Percentiles rank a stretch among this genome's conserved stretches.
Evolutionary conservation across 306 rosid species (phyloP).

Genomic region (Casuarina equisetifolia): DNA sequence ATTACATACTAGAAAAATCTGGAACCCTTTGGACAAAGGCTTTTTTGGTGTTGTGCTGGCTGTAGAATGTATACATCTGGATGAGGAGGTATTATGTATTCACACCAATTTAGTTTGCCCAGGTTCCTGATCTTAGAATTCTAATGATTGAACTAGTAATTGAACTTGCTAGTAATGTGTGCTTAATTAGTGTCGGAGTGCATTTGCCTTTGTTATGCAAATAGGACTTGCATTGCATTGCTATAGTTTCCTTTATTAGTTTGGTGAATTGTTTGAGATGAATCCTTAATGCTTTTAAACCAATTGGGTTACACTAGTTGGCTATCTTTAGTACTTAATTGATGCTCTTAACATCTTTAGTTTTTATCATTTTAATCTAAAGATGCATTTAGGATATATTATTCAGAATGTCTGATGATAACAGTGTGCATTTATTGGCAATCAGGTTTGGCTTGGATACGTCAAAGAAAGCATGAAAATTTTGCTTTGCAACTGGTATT

Average conservation of each 20-base stretch:
- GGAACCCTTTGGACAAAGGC: background rate
- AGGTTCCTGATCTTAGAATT: no score
- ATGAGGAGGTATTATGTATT: background rate
- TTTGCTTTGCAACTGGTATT: slow-evolving; percentile 7
- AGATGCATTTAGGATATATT: background rate
- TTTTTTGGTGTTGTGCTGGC: background rate
- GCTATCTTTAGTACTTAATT: no score
- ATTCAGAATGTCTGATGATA: background rate
- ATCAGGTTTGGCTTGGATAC: background rate
- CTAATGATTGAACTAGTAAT: no score
- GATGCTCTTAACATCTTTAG: no score
- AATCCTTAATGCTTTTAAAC: background rate
- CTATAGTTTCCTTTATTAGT: no score
- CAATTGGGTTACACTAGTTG: no score
- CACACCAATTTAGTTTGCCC: background rate
- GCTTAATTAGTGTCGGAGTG: no score
- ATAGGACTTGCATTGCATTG: no score
- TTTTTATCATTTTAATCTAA: no score
- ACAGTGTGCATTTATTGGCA: background rate
- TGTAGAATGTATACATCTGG: background rate
- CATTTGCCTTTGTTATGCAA: no score
- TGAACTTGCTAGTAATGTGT: no score
- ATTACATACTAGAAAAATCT: background rate
- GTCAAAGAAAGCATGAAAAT: slow-evolving; percentile 10
- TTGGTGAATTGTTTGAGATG: background rate